phyloP scores from a whole-genome alignment of 306 rosid species.

The Phaseolus lunatus region DNA sequence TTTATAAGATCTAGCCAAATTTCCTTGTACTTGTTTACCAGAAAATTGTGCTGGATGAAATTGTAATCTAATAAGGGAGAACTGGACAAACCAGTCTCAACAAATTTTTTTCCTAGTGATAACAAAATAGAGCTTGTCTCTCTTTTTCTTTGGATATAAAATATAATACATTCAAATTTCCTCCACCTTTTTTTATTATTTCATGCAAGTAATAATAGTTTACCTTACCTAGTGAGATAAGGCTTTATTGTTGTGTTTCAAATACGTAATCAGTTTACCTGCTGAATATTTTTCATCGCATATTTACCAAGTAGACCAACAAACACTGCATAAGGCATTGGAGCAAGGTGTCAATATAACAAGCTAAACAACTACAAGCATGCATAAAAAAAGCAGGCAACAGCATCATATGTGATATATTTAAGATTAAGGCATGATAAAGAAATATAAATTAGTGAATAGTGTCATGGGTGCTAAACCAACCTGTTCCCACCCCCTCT shows the following conservation, averaged over 20 bases:
- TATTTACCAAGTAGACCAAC: conserved; percentile 51
- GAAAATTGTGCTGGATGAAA: too few species aligned
- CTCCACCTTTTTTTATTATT: conserved; percentile 1
- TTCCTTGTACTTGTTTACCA: too few species aligned
- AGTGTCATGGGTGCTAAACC: neutral
- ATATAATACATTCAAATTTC: neutral
- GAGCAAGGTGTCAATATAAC: conserved; percentile 23
- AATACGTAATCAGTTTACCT: conserved; percentile 41
- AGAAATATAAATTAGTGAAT: neutral
- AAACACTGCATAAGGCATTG: conserved; percentile 47
- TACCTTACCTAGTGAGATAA: neutral
- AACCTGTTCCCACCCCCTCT: too few species aligned
- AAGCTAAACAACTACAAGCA: neutral
- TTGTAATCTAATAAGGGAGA: too few species aligned
- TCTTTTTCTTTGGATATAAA: too few species aligned
- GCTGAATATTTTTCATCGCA: conserved; percentile 47
- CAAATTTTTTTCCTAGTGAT: too few species aligned
- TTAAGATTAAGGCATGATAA: neutral
- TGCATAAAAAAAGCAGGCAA: neutral
- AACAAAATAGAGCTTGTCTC: too few species aligned
- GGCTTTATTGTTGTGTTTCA: neutral
- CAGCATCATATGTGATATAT: neutral
- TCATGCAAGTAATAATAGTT: neutral
- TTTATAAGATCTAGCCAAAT: too few species aligned
- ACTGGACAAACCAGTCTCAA: too few species aligned